Percentiles rank a stretch among this genome's conserved stretches.
Conservation (phyloP, 2,329 filamentous ascomycete genomes). For the Cladophialophora chaetospira region DNA sequence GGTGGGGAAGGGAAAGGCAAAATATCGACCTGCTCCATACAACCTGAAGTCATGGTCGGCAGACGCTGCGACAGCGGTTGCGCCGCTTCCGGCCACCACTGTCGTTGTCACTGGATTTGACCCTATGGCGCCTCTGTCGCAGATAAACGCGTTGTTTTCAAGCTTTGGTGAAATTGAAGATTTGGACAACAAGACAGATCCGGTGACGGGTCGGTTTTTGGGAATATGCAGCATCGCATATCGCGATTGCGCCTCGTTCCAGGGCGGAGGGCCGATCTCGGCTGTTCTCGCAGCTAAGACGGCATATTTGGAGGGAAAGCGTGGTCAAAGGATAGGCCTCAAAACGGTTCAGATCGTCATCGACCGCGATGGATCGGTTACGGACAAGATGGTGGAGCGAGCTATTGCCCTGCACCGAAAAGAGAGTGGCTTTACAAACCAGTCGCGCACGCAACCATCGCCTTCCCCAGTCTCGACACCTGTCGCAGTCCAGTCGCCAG, state of each 20-base stretch:
- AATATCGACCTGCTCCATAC: constrained; percentile 76
- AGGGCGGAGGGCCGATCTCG: constrained; percentile 57
- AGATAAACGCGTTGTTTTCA: constrained; percentile 74
- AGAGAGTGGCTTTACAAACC: constrained; percentile 45
- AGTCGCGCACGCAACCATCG: constrained; percentile 29
- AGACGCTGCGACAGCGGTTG: constrained; percentile 74
- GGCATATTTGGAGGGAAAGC: constrained; percentile 71
- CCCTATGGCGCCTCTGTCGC: constrained; percentile 59
- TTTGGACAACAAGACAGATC: constrained; percentile 92
- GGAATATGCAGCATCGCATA: constrained; percentile 92
- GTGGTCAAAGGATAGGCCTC: constrained; percentile 77
- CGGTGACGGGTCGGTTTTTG: constrained; percentile 88
- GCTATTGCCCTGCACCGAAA: constrained; percentile 69
- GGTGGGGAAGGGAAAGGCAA: constrained; percentile 66
- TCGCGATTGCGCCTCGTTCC: constrained; percentile 65
- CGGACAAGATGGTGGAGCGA: constrained; percentile 74
- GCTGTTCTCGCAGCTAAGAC: constrained; percentile 79
- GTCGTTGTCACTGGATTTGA: constrained; percentile 97
- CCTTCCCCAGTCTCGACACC: constrained; percentile 30
- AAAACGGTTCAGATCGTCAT: constrained; percentile 79
- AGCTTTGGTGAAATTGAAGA: constrained; percentile 85
- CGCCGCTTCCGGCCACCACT: constrained; percentile 84
- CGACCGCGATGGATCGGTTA: constrained; percentile 84
- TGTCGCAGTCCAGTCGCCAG: constrained; percentile 37
- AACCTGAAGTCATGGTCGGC: constrained; percentile 78